Conservation (phyloP, 202 grass and related monocot species). For the Setaria italica region DNA sequence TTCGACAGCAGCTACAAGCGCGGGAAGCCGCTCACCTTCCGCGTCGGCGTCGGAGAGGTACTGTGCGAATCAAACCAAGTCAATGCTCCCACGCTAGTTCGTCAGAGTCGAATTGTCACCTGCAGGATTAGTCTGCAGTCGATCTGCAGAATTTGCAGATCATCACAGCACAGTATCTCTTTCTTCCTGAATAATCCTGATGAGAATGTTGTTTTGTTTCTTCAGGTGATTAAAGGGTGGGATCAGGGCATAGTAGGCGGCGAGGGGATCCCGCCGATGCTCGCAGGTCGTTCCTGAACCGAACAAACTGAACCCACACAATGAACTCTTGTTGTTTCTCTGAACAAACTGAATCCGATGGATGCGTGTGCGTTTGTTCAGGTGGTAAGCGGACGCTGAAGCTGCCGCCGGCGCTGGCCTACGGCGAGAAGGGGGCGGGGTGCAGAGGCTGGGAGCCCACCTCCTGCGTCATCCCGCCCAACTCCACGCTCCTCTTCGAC, state of each 20-base stretch:
- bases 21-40: conserved; percentile 71
- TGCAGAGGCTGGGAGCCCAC: conserved; percentile 80
- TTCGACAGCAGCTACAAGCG: conserved; percentile 95
- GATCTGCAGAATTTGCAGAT: neutral
- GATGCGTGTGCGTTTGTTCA: conserved; percentile 15
- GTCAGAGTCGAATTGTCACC: neutral
- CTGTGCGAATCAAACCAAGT: neutral
- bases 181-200: neutral
- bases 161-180: neutral
- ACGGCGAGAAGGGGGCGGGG: conserved; percentile 80
- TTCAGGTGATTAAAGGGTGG: conserved; percentile 92
- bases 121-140: neutral
- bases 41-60: conserved; percentile 82
- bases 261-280: conserved; percentile 88
- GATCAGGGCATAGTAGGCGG: conserved; percentile 85
- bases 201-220: neutral
- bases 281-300: conserved; percentile 52
- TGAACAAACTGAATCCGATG: neutral
- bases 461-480: conserved; percentile 86
- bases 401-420: conserved; percentile 81
- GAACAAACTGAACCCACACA: neutral
- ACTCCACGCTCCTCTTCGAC: conserved; percentile 94
- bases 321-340: neutral
- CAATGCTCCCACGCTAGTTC: neutral
- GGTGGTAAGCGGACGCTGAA: conserved; percentile 84